Conservation (phyloP, 129 eudicot genomes). For the Lonicera japonica region DNA sequence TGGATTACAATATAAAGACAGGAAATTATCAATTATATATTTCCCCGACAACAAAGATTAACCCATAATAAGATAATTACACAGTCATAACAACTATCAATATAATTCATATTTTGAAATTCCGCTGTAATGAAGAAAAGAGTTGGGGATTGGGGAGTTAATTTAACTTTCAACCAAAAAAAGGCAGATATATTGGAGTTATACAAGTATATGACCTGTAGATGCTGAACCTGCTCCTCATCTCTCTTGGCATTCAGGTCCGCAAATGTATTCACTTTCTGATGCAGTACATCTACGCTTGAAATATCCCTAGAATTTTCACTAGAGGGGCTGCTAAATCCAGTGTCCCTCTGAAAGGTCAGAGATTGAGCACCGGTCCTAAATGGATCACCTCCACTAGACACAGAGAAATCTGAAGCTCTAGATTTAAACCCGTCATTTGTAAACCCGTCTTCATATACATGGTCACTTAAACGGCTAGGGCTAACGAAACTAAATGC, state of each 20-base stretch:
- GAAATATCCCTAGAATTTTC: constrained; percentile 39
- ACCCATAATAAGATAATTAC: neutral
- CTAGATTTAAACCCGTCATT: constrained; percentile 72
- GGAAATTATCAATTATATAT: neutral
- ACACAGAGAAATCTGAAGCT: constrained; percentile 58
- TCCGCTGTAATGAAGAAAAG: too few relatives aligned
- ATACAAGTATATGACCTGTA: constrained; percentile 31
- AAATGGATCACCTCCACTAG: constrained; percentile 65
- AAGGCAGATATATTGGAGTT: neutral
- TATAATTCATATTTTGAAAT: too few relatives aligned
- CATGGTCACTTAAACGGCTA: constrained; percentile 60
- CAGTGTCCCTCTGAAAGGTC: constrained; percentile 39
- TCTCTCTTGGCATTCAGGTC: constrained; percentile 25
- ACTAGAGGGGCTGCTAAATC: constrained; percentile 46
- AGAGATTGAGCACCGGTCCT: constrained; percentile 62
- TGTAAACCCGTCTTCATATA: constrained; percentile 56
- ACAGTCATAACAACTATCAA: too few relatives aligned
- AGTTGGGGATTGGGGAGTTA: neutral
- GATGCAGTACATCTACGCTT: constrained; percentile 24
- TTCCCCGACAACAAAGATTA: neutral
- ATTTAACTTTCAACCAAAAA: constrained; percentile 3
- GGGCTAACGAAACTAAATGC: constrained; percentile 70
- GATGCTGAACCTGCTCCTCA: constrained; percentile 22
- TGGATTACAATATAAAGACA: neutral
- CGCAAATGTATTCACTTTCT: constrained; percentile 11